A percentile compares a stretch with the other conserved stretches of the same genome.
These are phyloP conservation scores for Penicillium tannophilum DNA, from an alignment of 495 filamentous ascomycete genomes.

Conservation along the genomic window DNA sequence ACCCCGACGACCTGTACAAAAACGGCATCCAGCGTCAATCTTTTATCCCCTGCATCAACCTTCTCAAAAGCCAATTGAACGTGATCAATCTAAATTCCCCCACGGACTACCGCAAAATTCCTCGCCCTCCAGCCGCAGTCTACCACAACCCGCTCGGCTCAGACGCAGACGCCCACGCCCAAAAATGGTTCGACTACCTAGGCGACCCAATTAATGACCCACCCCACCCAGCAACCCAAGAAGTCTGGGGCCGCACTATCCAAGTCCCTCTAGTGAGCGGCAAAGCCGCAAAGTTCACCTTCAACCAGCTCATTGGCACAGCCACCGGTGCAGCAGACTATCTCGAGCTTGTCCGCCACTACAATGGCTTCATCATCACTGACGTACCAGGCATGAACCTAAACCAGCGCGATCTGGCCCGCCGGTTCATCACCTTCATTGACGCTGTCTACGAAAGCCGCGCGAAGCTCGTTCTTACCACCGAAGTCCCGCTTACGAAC, in stretches of 20 bases:
- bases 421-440: slow-evolving; percentile 95
- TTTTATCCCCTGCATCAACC: slow-evolving; percentile 93
- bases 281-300: slow-evolving; percentile 83
- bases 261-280: slow-evolving; percentile 86
- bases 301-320: slow-evolving; percentile 82
- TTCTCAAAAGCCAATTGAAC: slow-evolving; percentile 77
- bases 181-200: slow-evolving; percentile 93
- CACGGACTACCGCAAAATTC: slow-evolving; percentile 97
- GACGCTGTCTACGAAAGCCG: slow-evolving; percentile 88
- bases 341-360: slow-evolving; percentile 85
- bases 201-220: slow-evolving; percentile 79
- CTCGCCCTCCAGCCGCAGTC: slow-evolving; percentile 88
- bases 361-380: slow-evolving; percentile 89
- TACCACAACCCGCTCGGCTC: slow-evolving; percentile 85
- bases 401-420: slow-evolving; percentile 80
- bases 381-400: slow-evolving; percentile 91
- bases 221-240: slow-evolving; percentile 73
- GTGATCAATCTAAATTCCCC: slow-evolving; percentile 94
- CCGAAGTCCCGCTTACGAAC: slow-evolving; percentile 76
- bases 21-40: slow-evolving; percentile 96
- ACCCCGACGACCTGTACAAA: slow-evolving; percentile 94
- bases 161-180: slow-evolving; percentile 75
- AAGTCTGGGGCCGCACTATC: slow-evolving; percentile 94
- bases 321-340: slow-evolving; percentile 94
- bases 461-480: slow-evolving; percentile 94